A percentile compares a stretch with the other conserved stretches of the same genome.
phyloP scores from a whole-genome alignment of 176 grass and related monocot species.

The Eleusine coracana region DNA sequence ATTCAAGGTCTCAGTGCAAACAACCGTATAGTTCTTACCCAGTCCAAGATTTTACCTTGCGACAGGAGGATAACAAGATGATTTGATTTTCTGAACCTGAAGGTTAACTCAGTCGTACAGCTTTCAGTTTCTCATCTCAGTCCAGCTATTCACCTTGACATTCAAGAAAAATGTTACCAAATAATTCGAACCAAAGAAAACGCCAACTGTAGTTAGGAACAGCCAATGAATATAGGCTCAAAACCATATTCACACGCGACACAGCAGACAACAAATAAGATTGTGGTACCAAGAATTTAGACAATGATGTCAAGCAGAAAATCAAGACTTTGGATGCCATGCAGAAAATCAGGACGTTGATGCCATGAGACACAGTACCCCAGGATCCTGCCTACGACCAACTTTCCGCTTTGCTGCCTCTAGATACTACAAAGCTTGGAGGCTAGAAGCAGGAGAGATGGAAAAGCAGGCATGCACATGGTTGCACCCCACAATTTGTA shows the following conservation, averaged over 20 bases:
- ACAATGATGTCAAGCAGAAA: neutral
- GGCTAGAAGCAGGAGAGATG: conserved; percentile 2
- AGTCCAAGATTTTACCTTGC: neutral
- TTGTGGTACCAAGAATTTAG: neutral
- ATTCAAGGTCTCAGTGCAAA: neutral
- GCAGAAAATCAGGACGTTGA: neutral
- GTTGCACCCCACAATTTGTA: conserved; percentile 34
- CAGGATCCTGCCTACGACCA: neutral
- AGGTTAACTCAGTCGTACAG: neutral
- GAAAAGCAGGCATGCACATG: conserved; percentile 34
- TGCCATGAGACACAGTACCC: neutral
- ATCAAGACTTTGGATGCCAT: neutral
- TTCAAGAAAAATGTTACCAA: conserved; percentile 40
- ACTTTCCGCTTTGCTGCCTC: conserved; percentile 12
- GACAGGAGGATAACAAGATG: neutral
- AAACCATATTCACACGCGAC: neutral
- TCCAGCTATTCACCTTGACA: conserved; percentile 18
- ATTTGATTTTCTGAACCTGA: too few species aligned
- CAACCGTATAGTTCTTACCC: neutral
- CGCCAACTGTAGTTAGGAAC: conserved; percentile 13
- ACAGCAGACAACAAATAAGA: neutral
- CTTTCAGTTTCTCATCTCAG: neutral
- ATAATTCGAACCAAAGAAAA: conserved; percentile 1
- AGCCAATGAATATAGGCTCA: neutral
- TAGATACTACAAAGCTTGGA: conserved; percentile 31